phyloP scores from a whole-genome alignment of 2,329 filamentous ascomycete species.

The Biscogniauxia marginata region DNA sequence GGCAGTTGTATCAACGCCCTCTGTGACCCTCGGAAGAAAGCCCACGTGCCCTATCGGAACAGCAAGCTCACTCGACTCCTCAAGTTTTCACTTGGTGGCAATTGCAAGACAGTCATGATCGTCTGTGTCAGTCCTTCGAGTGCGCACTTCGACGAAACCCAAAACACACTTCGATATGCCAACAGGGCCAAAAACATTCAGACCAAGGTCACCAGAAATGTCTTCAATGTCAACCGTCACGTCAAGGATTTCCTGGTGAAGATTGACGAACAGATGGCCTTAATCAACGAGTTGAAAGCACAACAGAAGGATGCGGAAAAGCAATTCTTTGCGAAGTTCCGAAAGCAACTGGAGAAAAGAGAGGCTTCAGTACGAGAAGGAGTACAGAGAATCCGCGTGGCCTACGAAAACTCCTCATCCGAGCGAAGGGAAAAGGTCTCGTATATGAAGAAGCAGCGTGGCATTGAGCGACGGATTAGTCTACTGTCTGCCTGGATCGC shows the following conservation, averaged over 20 bases:
- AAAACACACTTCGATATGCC: slow-evolving; percentile 95
- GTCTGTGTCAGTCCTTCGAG: slow-evolving; percentile 97
- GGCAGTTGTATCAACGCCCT: slow-evolving; percentile 98
- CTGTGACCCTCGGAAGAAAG: slow-evolving; percentile 86
- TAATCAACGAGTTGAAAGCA: slow-evolving; percentile 93
- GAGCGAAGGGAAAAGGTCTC: slow-evolving; percentile 78
- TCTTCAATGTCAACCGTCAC: slow-evolving; percentile 98
- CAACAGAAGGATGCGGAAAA: slow-evolving; percentile 88
- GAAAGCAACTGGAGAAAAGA: slow-evolving; percentile 84
- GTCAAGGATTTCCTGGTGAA: slow-evolving; percentile 99
- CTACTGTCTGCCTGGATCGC: slow-evolving; percentile 90
- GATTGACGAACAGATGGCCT: slow-evolving; percentile 96
- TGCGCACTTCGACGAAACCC: slow-evolving; percentile 95
- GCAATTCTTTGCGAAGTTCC: slow-evolving; percentile 81
- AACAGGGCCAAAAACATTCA: slow-evolving; percentile 99
- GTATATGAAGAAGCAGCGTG: slow-evolving; percentile 78
- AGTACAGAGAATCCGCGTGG: slow-evolving; percentile 71
- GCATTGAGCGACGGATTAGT: slow-evolving; percentile 80
- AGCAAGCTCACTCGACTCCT: slow-evolving; percentile 93
- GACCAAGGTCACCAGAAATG: slow-evolving; percentile 98
- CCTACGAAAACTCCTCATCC: slow-evolving; percentile 75
- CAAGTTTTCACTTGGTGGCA: slow-evolving; percentile 95
- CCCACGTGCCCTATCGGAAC: slow-evolving; percentile 96
- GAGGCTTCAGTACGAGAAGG: slow-evolving; percentile 75
- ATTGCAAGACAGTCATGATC: slow-evolving; percentile 99